Evolutionary conservation across 1,284 basidiomycete genomes (phyloP), one percentile per base, ranked within the genome.

Genomic region (Amylostereum chailletii): DNA sequence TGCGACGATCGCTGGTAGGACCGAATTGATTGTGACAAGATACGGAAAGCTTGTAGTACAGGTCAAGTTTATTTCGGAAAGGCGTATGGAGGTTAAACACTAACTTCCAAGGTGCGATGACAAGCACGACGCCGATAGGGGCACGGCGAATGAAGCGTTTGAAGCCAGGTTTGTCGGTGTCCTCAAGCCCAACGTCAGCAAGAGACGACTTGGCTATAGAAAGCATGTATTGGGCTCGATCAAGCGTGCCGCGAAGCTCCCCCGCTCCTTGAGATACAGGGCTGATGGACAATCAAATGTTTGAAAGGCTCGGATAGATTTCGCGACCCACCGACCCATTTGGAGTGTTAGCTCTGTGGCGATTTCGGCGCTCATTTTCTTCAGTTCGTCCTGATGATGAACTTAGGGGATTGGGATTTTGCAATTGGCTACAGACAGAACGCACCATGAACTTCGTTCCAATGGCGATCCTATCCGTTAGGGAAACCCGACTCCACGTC

Each of bases 81-180:
- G 29, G 5, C 11, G 42, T 26, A 49, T 19, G 50, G 48, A 36
- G 19, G 4, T 49, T 31, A 19, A 26, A 45, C 26, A 67, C 81
- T 51, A 55, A 91, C 93, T 93, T 91, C 94, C 94, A 94, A 2
- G 92, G 90, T 0, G 86, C 80, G 54, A 94, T 84, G 46, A 93
- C 78, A 32, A 93, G 76, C 1, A 96, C 81, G n/a, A 96, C 85
- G 11, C 94, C 94, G 0, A 95, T 67, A 0, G 94, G 91, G 31
- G 77, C 77, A 47, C 90, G 83, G 58, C 83, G 79, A 65, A 97
- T 94, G 62, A 76, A 89, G 43, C 92, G 76, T 58, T 75, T 81
- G 69, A 93, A 89, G 2, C 88, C 88, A 38, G 87, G 87, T 49
- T 83, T 81, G 63, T 93, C 88, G 6, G 85, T 87, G 47, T 87